These are phyloP conservation scores for Casuarina glauca DNA, from an alignment of 306 rosid species.

Conservation along the genomic window DNA sequence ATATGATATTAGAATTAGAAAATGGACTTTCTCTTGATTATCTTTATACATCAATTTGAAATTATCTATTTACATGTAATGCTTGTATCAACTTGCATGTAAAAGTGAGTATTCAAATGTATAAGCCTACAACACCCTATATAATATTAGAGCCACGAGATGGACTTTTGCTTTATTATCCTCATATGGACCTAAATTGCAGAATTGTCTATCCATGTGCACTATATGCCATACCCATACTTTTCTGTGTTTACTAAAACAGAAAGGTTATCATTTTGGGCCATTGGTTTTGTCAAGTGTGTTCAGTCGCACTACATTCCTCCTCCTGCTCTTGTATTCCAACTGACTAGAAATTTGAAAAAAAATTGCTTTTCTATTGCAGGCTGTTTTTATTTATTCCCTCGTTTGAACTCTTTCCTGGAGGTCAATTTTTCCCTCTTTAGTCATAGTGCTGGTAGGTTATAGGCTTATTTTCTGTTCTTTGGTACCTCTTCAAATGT, in stretches of 20 bases:
- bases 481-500: not conserved
- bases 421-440: not conserved
- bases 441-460: not conserved
- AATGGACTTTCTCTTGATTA: too few relatives aligned
- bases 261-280: not conserved
- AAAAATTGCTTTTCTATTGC: not conserved
- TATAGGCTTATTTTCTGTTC: not conserved
- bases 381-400: not conserved
- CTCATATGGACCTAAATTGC: too few relatives aligned
- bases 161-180: too few relatives aligned
- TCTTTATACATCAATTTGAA: too few relatives aligned
- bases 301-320: not conserved
- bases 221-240: not conserved
- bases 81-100: too few relatives aligned
- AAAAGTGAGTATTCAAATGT: too few relatives aligned
- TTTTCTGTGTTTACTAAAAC: not conserved
- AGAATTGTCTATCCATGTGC: too few relatives aligned
- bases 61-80: too few relatives aligned
- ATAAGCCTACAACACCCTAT: too few relatives aligned
- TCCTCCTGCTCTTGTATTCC: not conserved
- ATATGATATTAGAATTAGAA: too few relatives aligned
- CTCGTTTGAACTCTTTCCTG: not conserved
- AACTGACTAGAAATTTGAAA: not conserved
- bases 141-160: too few relatives aligned
- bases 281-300: not conserved